Evolutionary conservation across 164 flowering plant genomes (phyloP), one percentile per base, ranked within the genome.

Genomic region (Protea cynaroides): DNA sequence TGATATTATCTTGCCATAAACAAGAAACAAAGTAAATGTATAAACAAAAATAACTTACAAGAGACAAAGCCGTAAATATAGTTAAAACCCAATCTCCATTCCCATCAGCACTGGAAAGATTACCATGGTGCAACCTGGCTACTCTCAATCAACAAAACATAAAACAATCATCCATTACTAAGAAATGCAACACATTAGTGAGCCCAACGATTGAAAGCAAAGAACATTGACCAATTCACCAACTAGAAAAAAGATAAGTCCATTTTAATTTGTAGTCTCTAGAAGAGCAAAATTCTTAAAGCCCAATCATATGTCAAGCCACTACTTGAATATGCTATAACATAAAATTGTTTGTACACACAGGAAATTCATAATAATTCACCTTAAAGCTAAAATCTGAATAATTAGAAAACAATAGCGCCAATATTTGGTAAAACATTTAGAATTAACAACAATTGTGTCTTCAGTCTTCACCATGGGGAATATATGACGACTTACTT

Each of bases 1-100:
- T 34, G 38, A 22, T 4, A 18, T 8, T 8, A 67, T 23, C 23
- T 40, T 40, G 51, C 34, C 7, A 36, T 17, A 38, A 37, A 47
- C 24, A 59, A 61, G 34, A 66, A 18, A 36, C 6, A 43, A 46
- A 47, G 57, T 58, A 6, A 65, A 7, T 29, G 34, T 29, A 63
- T 40, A 25, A 29, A 29, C 34, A 50, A 55, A 57, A 43, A 53
- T 14, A 38, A 78, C 96, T 82, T 76, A 93, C 96, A 71, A 81
- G 86, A 53, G 97, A 86, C 63, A 90, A 65, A 63, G 98, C 95
- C 5, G 92, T 69, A 70, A 83, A 89, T 69, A 93, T 91, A 17
- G 98, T 93, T 59, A 89, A 69, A 65, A 89, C 98, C 97, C 97
- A 93, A 76, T 93, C 98, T 75, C 96, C 98, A 75, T 93, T 90